These are phyloP conservation scores for Silene coronaria DNA, from an alignment of 179 eudicot species.

Conservation along the genomic window DNA sequence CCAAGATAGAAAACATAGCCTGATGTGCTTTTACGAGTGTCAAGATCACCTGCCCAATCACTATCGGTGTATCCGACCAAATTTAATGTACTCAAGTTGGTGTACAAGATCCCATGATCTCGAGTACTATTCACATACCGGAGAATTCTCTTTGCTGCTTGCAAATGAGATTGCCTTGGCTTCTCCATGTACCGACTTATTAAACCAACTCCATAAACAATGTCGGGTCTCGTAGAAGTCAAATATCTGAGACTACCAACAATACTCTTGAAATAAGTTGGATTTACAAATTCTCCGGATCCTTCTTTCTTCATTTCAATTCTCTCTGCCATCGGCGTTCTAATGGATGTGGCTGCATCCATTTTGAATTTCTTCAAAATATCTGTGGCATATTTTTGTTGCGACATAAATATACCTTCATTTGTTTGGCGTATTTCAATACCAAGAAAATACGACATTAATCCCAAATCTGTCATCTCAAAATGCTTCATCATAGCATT, in stretches of 20 bases:
- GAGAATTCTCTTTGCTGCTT: background rate
- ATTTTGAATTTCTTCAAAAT: background rate
- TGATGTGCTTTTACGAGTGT: too few relatives aligned
- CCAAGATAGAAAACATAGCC: background rate
- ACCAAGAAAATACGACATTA: background rate
- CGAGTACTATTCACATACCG: too few relatives aligned
- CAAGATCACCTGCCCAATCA: background rate
- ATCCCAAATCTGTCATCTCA: background rate
- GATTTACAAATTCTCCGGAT: background rate
- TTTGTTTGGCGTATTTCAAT: background rate
- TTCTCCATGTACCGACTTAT: conserved; percentile 1
- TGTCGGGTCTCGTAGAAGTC: conserved; percentile 12
- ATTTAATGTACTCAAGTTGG: too few relatives aligned
- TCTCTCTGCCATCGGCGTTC: conserved; percentile 7
- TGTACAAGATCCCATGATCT: too few relatives aligned
- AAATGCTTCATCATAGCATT: background rate
- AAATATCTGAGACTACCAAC: conserved; percentile 12
- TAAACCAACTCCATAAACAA: conserved; percentile 12
- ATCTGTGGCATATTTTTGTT: conserved; percentile 5
- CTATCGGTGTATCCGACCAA: too few relatives aligned
- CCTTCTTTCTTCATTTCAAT: background rate
- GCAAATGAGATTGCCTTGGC: background rate
- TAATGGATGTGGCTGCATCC: background rate
- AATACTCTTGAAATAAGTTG: background rate
- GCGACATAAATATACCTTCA: conserved; percentile 5